phyloP scores from a whole-genome alignment of 805 yeast genomes.

The Kodamaea kaohsiungensis region DNA sequence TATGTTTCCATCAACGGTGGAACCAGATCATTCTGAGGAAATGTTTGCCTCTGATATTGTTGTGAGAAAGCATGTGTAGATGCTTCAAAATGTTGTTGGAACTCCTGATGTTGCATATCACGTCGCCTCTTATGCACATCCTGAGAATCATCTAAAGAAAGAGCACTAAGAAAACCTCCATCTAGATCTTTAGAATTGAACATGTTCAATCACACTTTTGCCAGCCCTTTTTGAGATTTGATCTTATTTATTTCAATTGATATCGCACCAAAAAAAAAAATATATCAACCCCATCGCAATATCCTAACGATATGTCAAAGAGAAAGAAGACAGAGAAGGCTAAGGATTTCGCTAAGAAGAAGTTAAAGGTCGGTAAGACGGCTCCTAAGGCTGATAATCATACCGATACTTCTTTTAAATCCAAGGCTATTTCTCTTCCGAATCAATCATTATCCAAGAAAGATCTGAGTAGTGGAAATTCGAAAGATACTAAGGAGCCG shows the following conservation, averaged over 20 bases:
- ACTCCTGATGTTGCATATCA: neutral
- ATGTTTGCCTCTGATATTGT: neutral
- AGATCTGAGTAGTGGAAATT: conserved; percentile 8
- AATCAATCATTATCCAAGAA: conserved; percentile 38
- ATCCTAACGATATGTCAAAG: conserved; percentile 39
- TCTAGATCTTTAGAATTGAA: conserved; percentile 13
- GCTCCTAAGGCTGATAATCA: conserved; percentile 68
- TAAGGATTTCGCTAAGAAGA: conserved; percentile 75
- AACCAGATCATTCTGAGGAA: neutral
- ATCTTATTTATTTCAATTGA: neutral
- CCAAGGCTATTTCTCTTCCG: conserved; percentile 57
- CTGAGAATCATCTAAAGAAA: conserved; percentile 23
- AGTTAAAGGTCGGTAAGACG: conserved; percentile 86
- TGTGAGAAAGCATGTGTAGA: neutral
- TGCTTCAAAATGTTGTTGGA: neutral
- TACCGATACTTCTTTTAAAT: conserved; percentile 83
- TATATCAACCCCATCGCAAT: neutral
- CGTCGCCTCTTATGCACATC: neutral
- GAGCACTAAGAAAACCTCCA: conserved; percentile 23
- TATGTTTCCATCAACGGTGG: neutral
- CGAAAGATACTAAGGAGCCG: conserved; percentile 30
- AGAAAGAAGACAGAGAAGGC: conserved; percentile 63
- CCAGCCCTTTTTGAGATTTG: neutral
- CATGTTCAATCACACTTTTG: neutral
- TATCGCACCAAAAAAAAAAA: neutral